A percentile compares a stretch with the other conserved stretches of the same genome.
These are phyloP conservation scores for Phytophthora uliginosa DNA, from an alignment of 352 stramenopile genomes.

Conservation along the genomic window DNA sequence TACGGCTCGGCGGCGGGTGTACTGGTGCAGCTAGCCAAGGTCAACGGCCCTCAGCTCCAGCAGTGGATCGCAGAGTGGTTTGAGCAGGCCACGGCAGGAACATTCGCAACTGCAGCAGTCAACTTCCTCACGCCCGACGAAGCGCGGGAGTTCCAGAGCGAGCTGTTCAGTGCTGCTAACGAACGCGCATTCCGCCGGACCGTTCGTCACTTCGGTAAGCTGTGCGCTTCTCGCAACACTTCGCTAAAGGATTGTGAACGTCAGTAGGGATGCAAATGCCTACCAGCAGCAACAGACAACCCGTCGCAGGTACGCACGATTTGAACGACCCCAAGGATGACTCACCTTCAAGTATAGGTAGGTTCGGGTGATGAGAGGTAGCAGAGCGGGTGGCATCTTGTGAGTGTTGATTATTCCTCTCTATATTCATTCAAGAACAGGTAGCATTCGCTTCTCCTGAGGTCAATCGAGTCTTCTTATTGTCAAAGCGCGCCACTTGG, in stretches of 20 bases:
- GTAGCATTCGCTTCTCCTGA: slow-evolving; percentile 25
- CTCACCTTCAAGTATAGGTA: slow-evolving; percentile 12
- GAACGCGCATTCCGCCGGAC: slow-evolving; percentile 82
- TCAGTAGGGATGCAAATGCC: slow-evolving; percentile 19
- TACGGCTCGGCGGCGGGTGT: slow-evolving; percentile 82
- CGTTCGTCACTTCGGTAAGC: slow-evolving; percentile 84
- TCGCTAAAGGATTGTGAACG: slow-evolving; percentile 46
- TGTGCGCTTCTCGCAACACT: slow-evolving; percentile 84
- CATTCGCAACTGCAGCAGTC: slow-evolving; percentile 48
- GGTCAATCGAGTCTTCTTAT: slow-evolving; percentile 18
- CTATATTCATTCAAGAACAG: slow-evolving; percentile 47
- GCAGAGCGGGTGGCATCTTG: slow-evolving; percentile 13
- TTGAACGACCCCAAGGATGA: not conserved
- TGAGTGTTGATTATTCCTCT: slow-evolving; percentile 34
- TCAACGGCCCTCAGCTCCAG: slow-evolving; percentile 65
- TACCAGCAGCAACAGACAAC: not conserved
- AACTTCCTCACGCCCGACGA: slow-evolving; percentile 75
- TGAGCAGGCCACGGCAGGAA: slow-evolving; percentile 46
- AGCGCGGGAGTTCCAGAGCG: slow-evolving; percentile 66
- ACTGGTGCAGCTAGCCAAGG: slow-evolving; percentile 76
- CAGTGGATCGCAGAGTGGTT: slow-evolving; percentile 80
- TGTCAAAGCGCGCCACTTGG: slow-evolving; percentile 29
- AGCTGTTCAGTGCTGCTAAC: slow-evolving; percentile 68
- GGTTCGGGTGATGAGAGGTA: slow-evolving; percentile 25
- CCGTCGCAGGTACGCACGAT: slow-evolving; percentile 1